Conservation (phyloP, 768 basidiomycete species). For the Termitomyces sp. region DNA sequence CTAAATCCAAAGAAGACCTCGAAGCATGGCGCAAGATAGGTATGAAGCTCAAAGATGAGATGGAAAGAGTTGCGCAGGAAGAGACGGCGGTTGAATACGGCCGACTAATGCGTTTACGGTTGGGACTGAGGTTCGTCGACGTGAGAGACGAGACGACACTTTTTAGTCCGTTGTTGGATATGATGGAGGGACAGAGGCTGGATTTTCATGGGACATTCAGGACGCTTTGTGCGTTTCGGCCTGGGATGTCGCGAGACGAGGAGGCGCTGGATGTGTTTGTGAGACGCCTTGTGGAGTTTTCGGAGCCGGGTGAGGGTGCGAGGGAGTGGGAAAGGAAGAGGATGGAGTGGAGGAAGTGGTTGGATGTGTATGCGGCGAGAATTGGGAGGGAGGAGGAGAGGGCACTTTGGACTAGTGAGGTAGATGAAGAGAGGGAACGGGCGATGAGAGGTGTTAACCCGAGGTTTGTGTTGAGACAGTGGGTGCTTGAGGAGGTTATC, state of each 20-base stretch:
- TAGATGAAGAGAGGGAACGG: conserved; percentile 43
- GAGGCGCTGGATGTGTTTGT: conserved; percentile 40
- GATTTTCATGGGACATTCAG: conserved; percentile 92
- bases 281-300: conserved; percentile 37
- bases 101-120: conserved; percentile 70
- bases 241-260: not conserved
- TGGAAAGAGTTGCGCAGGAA: not conserved
- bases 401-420: conserved; percentile 37
- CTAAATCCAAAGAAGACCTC: not conserved
- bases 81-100: conserved; percentile 57
- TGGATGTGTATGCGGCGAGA: conserved; percentile 57
- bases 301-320: conserved; percentile 33
- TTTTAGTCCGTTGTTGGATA: conserved; percentile 64
- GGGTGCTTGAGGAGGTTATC: conserved; percentile 95
- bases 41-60: not conserved
- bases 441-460: conserved; percentile 72
- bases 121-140: conserved; percentile 64
- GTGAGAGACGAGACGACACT: conserved; percentile 57
- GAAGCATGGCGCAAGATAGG: not conserved
- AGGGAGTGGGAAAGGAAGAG: conserved; percentile 41
- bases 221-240: conserved; percentile 59
- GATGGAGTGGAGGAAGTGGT: conserved; percentile 59
- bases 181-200: conserved; percentile 71
- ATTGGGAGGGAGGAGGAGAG: conserved; percentile 45
- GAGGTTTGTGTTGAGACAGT: conserved; percentile 90